Evolutionary conservation across 2,329 filamentous ascomycete species (phyloP).

Genomic region (Botrytis elliptica): DNA sequence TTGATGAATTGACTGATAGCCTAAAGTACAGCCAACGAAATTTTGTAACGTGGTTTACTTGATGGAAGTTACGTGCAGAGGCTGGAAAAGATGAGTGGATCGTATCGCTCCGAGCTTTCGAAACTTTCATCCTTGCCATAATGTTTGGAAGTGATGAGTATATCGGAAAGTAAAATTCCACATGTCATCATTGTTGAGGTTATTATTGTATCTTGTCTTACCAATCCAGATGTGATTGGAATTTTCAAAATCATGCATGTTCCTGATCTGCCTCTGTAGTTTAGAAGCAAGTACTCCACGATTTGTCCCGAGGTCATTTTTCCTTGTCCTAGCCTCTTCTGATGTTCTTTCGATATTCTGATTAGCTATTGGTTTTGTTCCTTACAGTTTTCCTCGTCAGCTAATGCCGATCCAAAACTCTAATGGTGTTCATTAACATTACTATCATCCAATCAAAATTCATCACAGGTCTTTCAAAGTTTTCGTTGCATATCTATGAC

Average conservation of each 20-base stretch:
- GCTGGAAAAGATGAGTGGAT: background rate
- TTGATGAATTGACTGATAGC: background rate
- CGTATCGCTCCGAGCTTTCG: background rate
- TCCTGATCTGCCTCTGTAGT: background rate
- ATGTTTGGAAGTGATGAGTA: background rate
- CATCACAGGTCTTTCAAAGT: background rate
- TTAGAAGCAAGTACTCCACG: background rate
- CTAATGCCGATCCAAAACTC: background rate
- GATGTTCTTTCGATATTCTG: background rate
- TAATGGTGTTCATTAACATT: background rate
- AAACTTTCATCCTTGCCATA: background rate
- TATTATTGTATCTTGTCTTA: background rate
- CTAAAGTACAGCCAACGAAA: background rate
- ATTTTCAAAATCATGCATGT: background rate
- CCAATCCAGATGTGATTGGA: background rate
- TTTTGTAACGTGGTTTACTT: background rate
- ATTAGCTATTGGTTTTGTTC: background rate
- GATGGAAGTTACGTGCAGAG: background rate
- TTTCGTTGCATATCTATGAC: background rate
- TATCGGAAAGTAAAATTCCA: background rate
- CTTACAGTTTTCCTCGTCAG: background rate
- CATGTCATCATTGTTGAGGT: background rate
- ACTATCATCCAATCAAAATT: background rate
- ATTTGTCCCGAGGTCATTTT: background rate
- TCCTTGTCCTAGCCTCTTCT: background rate